phyloP scores from a whole-genome alignment of 768 basidiomycete genomes.

The Pulveroboletus frians region DNA sequence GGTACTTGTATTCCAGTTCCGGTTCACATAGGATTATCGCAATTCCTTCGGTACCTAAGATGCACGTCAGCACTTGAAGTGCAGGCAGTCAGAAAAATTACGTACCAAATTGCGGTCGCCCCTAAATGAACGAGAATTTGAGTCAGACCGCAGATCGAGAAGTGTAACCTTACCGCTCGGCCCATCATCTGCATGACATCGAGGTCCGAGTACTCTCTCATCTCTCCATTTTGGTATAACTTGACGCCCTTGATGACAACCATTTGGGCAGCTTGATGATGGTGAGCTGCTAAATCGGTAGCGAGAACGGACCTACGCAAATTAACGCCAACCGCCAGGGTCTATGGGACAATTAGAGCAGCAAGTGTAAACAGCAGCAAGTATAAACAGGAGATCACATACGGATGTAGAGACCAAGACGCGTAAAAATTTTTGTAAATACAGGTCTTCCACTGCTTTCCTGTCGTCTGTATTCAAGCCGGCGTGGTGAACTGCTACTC shows the following conservation, averaged over 20 bases:
- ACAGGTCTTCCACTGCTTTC: constrained; percentile 67
- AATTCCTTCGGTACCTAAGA: constrained; percentile 71
- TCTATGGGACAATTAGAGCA: constrained; percentile 42
- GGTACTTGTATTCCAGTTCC: constrained; percentile 68
- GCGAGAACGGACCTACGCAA: constrained; percentile 53
- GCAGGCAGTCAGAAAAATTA: neutral
- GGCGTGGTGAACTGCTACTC: constrained; percentile 91
- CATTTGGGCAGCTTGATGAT: constrained; percentile 71
- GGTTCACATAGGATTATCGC: constrained; percentile 81
- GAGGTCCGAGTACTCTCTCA: constrained; percentile 83
- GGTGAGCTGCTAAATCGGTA: neutral
- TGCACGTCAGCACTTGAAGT: neutral
- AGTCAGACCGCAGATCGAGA: neutral
- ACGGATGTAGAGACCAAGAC: constrained; percentile 84
- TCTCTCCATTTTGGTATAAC: constrained; percentile 62
- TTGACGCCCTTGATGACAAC: constrained; percentile 92
- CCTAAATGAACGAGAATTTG: constrained; percentile 37
- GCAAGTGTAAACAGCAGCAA: neutral
- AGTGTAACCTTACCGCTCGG: constrained; percentile 57
- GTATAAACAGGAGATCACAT: constrained; percentile 20
- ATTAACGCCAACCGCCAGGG: constrained; percentile 94
- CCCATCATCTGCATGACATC: constrained; percentile 98
- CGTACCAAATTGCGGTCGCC: constrained; percentile 85
- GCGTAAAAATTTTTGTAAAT: constrained; percentile 54
- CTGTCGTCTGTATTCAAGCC: constrained; percentile 76